Evolutionary conservation across 2,329 filamentous ascomycete genomes (phyloP).

Genomic region (Westerdykella ornata): DNA sequence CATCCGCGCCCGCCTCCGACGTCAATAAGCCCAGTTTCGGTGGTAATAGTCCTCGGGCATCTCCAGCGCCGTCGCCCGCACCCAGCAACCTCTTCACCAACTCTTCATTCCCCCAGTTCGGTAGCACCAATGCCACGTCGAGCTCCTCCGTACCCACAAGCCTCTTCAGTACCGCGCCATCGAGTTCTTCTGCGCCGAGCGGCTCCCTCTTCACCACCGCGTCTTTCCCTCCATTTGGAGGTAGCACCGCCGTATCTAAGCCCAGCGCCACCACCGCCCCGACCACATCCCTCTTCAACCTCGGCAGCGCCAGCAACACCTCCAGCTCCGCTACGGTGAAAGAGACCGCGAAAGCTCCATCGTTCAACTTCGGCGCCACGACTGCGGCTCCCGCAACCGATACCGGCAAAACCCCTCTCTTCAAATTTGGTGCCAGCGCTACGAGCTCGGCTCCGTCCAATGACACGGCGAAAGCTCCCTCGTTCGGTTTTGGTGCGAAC

Average conservation of each 20-base stretch:
- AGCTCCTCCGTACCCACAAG: slow-evolving; percentile 17
- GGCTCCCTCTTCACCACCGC: slow-evolving; percentile 1
- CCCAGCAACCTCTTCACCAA: slow-evolving; percentile 23
- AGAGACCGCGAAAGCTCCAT: slow-evolving; percentile 9
- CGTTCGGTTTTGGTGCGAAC: too few relatives aligned
- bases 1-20: not conserved
- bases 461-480: too few relatives aligned
- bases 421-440: too few relatives aligned
- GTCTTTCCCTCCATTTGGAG: not conserved
- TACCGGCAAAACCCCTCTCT: slow-evolving; percentile 10
- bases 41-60: slow-evolving; percentile 5
- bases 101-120: slow-evolving; percentile 30
- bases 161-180: not conserved
- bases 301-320: slow-evolving; percentile 17
- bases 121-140: slow-evolving; percentile 9
- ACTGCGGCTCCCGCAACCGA: slow-evolving; percentile 10
- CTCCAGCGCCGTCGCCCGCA: slow-evolving; percentile 21
- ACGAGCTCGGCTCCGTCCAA: not conserved
- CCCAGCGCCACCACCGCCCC: not conserved
- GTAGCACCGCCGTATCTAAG: not conserved
- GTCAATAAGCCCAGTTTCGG: slow-evolving; percentile 9
- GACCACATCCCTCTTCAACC: slow-evolving; percentile 13
- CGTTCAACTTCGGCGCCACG: slow-evolving; percentile 9
- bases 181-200: not conserved
- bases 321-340: slow-evolving; percentile 17